Percentiles rank a stretch among this genome's conserved stretches.
These are phyloP conservation scores for Penicillium sp. DNA, from an alignment of 2,329 filamentous ascomycete species.

Conservation along the genomic window DNA sequence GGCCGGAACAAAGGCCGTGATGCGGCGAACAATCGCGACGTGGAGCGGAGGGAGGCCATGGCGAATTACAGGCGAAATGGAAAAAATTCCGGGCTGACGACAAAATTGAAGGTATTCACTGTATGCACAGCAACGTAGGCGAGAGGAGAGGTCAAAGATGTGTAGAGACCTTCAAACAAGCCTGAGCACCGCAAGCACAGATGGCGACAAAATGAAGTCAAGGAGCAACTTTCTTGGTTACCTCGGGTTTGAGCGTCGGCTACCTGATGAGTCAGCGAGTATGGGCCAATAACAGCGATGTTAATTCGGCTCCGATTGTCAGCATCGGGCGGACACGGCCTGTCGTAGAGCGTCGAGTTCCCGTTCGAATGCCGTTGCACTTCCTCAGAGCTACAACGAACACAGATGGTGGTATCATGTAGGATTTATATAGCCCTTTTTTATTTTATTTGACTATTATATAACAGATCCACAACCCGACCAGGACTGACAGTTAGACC, in stretches of 20 bases:
- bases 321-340: constrained; percentile 39
- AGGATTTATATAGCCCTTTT: too few relatives aligned
- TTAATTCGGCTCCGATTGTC: constrained; percentile 29
- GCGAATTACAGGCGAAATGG: constrained; percentile 16
- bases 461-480: not conserved
- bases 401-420: not conserved
- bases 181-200: constrained; percentile 13
- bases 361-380: constrained; percentile 4
- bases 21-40: constrained; percentile 44
- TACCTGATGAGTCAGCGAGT: constrained; percentile 29
- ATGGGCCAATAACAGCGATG: constrained; percentile 27
- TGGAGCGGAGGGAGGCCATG: constrained; percentile 49
- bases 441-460: not conserved
- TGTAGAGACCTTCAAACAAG: constrained; percentile 15
- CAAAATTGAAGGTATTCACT: constrained; percentile 6
- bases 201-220: constrained; percentile 25
- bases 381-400: not conserved
- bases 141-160: constrained; percentile 18
- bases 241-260: constrained; percentile 36
- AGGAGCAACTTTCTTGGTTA: constrained; percentile 29
- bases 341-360: not conserved
- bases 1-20: constrained; percentile 43
- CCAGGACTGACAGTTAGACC: not conserved
- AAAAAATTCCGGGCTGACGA: constrained; percentile 10
- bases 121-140: constrained; percentile 3